Percentiles rank a stretch among this genome's conserved stretches.
phyloP scores from a whole-genome alignment of 257 asterid genomes.

The Cinchona pubescens region DNA sequence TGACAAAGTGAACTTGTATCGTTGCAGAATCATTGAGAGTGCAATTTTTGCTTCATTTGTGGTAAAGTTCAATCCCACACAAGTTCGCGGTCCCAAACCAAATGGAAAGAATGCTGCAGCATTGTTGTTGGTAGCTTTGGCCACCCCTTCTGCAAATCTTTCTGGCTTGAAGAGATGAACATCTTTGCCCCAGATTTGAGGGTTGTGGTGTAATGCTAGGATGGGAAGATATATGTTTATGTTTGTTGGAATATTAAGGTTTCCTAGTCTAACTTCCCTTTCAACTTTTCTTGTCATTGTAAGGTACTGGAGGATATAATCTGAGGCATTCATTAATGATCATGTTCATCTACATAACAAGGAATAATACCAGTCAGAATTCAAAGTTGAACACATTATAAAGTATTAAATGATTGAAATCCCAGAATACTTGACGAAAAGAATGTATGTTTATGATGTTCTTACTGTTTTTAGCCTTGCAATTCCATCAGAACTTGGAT shows the following conservation, averaged over 20 bases:
- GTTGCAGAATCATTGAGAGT: conserved; percentile 58
- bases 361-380: too few relatives aligned
- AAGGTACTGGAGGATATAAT: conserved; percentile 65
- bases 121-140: conserved; percentile 41
- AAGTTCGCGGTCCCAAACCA: conserved; percentile 65
- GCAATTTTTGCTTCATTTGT: conserved; percentile 49
- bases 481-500: conserved; percentile 48
- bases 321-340: conserved; percentile 58
- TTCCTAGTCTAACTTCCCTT: conserved; percentile 38
- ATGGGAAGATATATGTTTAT: conserved; percentile 25
- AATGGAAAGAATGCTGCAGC: conserved; percentile 55
- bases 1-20: conserved; percentile 40
- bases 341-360: conserved; percentile 45
- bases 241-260: conserved; percentile 8
- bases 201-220: conserved; percentile 61
- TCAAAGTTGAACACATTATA: background rate
- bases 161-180: conserved; percentile 53
- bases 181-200: conserved; percentile 62
- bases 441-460: background rate
- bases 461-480: conserved; percentile 54
- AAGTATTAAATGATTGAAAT: too few relatives aligned
- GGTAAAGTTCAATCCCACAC: conserved; percentile 60
- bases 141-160: conserved; percentile 44
- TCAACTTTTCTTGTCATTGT: conserved; percentile 43
- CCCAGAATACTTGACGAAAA: background rate